phyloP scores from a whole-genome alignment of 371 early-diverging fungal species.

The Gilbertella persicaria region DNA sequence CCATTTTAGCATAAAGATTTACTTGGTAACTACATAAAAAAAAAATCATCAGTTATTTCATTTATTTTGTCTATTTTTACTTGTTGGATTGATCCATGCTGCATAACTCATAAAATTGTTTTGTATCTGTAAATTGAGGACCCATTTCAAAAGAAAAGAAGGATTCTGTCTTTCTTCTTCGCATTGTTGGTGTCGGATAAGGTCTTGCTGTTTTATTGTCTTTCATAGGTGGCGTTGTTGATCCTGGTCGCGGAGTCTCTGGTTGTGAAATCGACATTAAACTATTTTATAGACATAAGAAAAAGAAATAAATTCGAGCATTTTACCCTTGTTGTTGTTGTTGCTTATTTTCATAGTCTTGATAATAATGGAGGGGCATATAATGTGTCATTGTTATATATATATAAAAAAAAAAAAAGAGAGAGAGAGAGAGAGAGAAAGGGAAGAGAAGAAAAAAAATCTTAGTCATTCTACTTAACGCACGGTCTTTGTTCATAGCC shows the following conservation, averaged over 20 bases:
- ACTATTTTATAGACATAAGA: too few relatives aligned
- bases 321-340: too few relatives aligned
- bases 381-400: too few relatives aligned
- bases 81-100: constrained; percentile 52
- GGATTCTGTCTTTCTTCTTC: constrained; percentile 39
- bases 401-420: too few relatives aligned
- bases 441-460: too few relatives aligned
- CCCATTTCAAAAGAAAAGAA: constrained; percentile 39
- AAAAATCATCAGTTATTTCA: constrained; percentile 14
- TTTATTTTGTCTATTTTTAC: constrained; percentile 30
- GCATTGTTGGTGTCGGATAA: constrained; percentile 32
- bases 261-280: constrained; percentile 21
- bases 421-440: too few relatives aligned
- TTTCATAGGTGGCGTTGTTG: constrained; percentile 9
- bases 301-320: too few relatives aligned
- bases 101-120: constrained; percentile 54
- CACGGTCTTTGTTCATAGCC: too few relatives aligned
- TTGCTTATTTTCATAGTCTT: too few relatives aligned
- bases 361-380: too few relatives aligned
- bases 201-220: constrained; percentile 6
- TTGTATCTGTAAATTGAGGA: constrained; percentile 46
- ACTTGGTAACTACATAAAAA: constrained; percentile 35
- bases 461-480: too few relatives aligned
- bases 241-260: constrained; percentile 19
- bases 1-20: constrained; percentile 57